Base-by-base conservation (phyloP, 23 red algal species). In the Chondrus crispus region DNA sequence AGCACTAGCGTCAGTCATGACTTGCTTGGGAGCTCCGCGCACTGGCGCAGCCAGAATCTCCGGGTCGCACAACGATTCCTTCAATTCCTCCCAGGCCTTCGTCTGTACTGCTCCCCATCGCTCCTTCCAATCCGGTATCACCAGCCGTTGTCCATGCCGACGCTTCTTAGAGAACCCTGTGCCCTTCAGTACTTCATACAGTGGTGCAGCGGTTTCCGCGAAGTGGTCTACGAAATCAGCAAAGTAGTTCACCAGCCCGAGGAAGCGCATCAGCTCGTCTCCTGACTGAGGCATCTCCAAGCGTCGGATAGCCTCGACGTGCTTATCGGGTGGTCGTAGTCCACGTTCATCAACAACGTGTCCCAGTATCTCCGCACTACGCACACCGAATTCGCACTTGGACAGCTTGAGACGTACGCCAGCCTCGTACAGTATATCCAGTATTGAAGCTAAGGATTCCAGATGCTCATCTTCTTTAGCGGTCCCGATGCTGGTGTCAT, bases 111-210 rank as follows among this genome's bases (percentile, higher is more conserved):
- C 24, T 33, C 0, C 78, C 32, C 78, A 83, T 10, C 51, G 28
- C 52, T 54, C 8, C 11, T 83, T 20, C 0, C 78, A 83, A 45
- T 83, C 22, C 46, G 11, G 9, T 54, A 83, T 83, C 24, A 37
- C 0, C 18, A 63, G 46, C n/a, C 28, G 46, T 38, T 83, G 8
- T 60, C 87, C 37, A 43, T 68, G 9, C 32, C 28, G 9, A 30
- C 43, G 12, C 52, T 66, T 79, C 79, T 72, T 74, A 8, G 68
- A 82, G 43, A 41, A 78, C 49, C 14, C 35, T 40, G 43, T 37
- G 19, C 77, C 76, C 16, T 82, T 45, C 79, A 77, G 87, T 58
- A 91, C 1, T 0, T 83, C 78, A 60, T 58, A 38, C 66, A 81
- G 46, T 28, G 1, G 78, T 14, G 2, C 32, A 10, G 78, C 51